These are phyloP conservation scores for Pyricularia grisea DNA, from an alignment of 2,329 filamentous ascomycete species.

Conservation along the genomic window DNA sequence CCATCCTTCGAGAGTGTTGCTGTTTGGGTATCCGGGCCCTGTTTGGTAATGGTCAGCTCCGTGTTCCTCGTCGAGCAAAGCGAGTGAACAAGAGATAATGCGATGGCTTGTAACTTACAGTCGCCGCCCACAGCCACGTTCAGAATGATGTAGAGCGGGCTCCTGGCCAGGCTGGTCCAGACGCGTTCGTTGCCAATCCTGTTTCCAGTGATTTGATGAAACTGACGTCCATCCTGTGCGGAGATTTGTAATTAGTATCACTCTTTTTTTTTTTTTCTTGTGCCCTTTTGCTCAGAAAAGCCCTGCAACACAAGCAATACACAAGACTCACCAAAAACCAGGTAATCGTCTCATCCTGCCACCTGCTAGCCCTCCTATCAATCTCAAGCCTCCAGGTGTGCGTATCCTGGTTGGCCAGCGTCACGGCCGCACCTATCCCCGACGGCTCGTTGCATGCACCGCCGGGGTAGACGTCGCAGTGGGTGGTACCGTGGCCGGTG, in stretches of 20 bases:
- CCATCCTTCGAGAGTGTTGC: conserved; percentile 13
- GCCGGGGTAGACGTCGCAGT: conserved; percentile 36
- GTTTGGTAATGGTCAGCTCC: neutral
- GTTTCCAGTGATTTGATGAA: conserved; percentile 31
- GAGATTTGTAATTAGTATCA: conserved; percentile 8
- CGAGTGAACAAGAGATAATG: neutral
- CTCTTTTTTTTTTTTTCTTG: too few species aligned
- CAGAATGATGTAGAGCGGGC: conserved; percentile 37
- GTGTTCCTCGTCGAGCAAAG: neutral
- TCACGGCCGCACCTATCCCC: conserved; percentile 26
- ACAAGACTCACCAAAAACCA: conserved; percentile 24
- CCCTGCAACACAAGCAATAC: neutral
- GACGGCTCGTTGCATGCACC: conserved; percentile 42
- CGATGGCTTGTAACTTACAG: conserved; percentile 25
- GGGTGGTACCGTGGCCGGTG: conserved; percentile 37
- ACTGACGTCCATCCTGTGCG: conserved; percentile 26
- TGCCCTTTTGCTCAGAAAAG: neutral
- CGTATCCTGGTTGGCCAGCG: conserved; percentile 29
- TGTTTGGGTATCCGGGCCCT: conserved; percentile 34
- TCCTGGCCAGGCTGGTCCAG: conserved; percentile 38
- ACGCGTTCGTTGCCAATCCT: conserved; percentile 29
- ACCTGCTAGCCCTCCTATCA: conserved; percentile 33
- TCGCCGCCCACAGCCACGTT: conserved; percentile 43
- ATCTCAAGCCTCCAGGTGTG: conserved; percentile 39
- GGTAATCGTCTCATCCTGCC: conserved; percentile 34